Evolutionary conservation across 306 rosid species (phyloP), one percentile per base, ranked within the genome.

Genomic region (Crotalaria pallida): DNA sequence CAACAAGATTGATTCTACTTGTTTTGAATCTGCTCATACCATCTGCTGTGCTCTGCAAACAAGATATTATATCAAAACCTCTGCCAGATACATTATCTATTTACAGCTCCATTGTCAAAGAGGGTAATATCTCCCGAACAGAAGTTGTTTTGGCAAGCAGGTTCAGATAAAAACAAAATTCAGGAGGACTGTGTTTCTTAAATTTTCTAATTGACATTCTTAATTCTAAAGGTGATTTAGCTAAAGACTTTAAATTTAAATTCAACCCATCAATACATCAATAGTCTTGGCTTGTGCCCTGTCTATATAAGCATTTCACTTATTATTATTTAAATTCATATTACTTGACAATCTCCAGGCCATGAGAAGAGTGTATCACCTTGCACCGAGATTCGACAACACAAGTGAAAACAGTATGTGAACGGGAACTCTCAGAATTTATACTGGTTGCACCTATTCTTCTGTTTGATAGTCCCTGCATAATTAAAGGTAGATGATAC

Each of bases 1-100:
- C 99, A 74, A 95, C 99, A 79, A 95, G 96, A 79, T 95, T 95
- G 71, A 95, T 89, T 86, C 97, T 89, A 75, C 99, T 95, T 58
- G 96, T 84, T 88, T 91, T 95, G 52, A 86, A 89, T 81, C 91
- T 85, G 88, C 97, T 87, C 63, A 83, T 22, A 36, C n/a, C 99
- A 83, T 87, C 91, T 70, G 85, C 84, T 60, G 75, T 52, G 68
- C 86, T 84, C 99, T 91, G 82, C 77, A 80, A 82, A 81, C 79
- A 71, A 41, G 16, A 76, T 13, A 50, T 81, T 52, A 65, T 48
- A 44, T 85, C 66, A 82, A 78, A 12, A 23, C 13, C 6, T 27
- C 65, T 9, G 21, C 69, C 56, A 34, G 66, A 27, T 72, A 76
- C 67, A 75, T 7, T 19, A 58, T 48, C 11, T 21, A 47, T 45